Base-by-base conservation (phyloP, 768 basidiomycete species). In the Porpolomopsis calyptriformis region DNA sequence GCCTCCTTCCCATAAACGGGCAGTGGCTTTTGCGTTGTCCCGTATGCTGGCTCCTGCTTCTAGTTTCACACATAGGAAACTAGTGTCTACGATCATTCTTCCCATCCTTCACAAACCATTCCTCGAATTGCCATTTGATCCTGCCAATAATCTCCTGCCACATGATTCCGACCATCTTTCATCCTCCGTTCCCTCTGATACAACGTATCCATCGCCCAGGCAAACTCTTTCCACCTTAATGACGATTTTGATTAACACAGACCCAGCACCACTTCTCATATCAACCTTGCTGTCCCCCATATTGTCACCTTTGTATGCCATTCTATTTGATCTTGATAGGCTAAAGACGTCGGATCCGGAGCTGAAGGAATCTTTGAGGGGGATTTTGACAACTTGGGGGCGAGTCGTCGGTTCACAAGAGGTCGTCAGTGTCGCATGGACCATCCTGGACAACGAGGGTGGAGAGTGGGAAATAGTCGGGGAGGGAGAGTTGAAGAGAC, bases 311-410 rank as follows among this genome's bases (percentile, higher is more conserved):
- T 60, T 94, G 5, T 90, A 89, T 60, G 69, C 78, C 1, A 64
- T 92, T 1, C 62, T 73, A 3, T 70, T 68, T 47, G 65, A 77
- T 47, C 55, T 90, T 7, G 72, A 78, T 23, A 62, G 58, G 19
- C 59, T 62, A 23, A 82, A 74, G 54, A 71, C 78, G 2, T 70
- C 80, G 3, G 85, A 90, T 57, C 83, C 86, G 0, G 60, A 67
- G 1, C 53, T 84, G 9, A 78, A 70, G 50, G 78, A 80, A 53
- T 69, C 72, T 2, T 63, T 86, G 2, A 68, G 64, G 16, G 78
- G 77, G 7, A 56, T 90, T 11, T 60, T 93, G 18, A 58, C 69
- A 3, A 81, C 83, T 0, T 94, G 89, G 90, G 88, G 78, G 0
- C 76, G 82, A 48, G 72, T 85, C 3, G 70, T 80, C 0, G 69